These are phyloP conservation scores for Carpinus viminea DNA, from an alignment of 306 rosid species.

Conservation along the genomic window DNA sequence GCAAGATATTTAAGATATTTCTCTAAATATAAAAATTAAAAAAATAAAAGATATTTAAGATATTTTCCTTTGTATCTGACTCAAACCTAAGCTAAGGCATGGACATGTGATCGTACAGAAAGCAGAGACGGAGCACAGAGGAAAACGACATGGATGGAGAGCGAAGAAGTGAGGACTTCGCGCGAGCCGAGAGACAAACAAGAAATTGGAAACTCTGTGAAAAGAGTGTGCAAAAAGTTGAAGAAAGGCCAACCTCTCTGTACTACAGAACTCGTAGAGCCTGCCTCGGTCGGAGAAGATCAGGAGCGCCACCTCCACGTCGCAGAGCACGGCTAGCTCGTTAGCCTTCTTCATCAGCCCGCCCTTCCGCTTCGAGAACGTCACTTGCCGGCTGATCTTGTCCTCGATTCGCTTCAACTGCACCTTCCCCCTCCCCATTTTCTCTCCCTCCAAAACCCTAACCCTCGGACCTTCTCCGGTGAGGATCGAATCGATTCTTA, in stretches of 20 bases:
- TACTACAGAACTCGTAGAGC: slow-evolving; percentile 80
- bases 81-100: too few relatives aligned
- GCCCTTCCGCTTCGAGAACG: slow-evolving; percentile 86
- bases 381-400: slow-evolving; percentile 86
- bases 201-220: not conserved
- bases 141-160: too few relatives aligned
- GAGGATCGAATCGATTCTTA: too few relatives aligned
- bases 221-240: not conserved
- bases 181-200: too few relatives aligned
- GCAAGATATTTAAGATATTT: too few relatives aligned
- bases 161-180: too few relatives aligned
- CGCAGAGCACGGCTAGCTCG: slow-evolving; percentile 86
- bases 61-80: too few relatives aligned
- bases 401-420: slow-evolving; percentile 90
- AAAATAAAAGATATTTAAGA: too few relatives aligned
- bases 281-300: slow-evolving; percentile 85
- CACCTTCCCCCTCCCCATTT: slow-evolving; percentile 83
- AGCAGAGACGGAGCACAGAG: too few relatives aligned
- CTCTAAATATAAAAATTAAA: too few relatives aligned
- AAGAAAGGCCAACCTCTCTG: not conserved
- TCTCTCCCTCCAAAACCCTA: not conserved
- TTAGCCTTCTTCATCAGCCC: slow-evolving; percentile 87
- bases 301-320: slow-evolving; percentile 87
- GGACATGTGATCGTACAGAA: too few relatives aligned
- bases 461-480: too few relatives aligned